Base-by-base conservation (phyloP, 306 rosid genomes). In the Spatholobus suberectus region DNA sequence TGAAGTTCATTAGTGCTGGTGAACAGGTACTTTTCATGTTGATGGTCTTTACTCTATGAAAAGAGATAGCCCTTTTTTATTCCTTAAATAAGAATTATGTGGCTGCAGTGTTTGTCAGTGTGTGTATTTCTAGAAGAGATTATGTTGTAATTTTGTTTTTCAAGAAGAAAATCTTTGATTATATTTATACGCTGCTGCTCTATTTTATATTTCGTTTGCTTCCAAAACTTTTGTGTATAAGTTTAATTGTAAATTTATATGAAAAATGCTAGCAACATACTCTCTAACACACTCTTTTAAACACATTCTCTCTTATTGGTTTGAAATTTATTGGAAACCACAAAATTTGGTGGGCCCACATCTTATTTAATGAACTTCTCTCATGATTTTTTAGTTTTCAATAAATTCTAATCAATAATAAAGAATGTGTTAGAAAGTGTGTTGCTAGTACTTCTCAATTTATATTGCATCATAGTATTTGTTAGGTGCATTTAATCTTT, bases 1-100 rank as follows among this genome's bases (percentile, higher is more conserved):
- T 96, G 90, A 93, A 93, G 91, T 96, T 96, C 83, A 91, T 93
- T 61, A 87, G 80, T 68, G 97, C 85, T 61, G 86, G 89, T 54
- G 99, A 96, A 83, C 99, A 96, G 97, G 99, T 95, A 88, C 72
- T 85, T 67, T 57, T 80, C 78, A 71, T 62, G 77, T 29, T 34
- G 34, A 55, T 54, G 63, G 58, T 51, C 57, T 49, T 57, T 78
- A 79, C 71, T 71, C 23, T 76, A 63, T 73, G 61, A 54, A 26
- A 38, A 59, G 66, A 59, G 65, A 13, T 65, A 27, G 18, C 26
- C 75, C 37, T 12, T 71, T 83, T 37, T 37, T 41, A n/a, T 75
- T 73, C 18, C 63, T 74, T 34, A 76, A 43, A 72, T 76, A 67
- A 58, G 76, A 11, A 69, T 69, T 75, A 18, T 68, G n/a, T 38